Conservation (phyloP, 345 rosid species). For the Sapria himalayana region DNA sequence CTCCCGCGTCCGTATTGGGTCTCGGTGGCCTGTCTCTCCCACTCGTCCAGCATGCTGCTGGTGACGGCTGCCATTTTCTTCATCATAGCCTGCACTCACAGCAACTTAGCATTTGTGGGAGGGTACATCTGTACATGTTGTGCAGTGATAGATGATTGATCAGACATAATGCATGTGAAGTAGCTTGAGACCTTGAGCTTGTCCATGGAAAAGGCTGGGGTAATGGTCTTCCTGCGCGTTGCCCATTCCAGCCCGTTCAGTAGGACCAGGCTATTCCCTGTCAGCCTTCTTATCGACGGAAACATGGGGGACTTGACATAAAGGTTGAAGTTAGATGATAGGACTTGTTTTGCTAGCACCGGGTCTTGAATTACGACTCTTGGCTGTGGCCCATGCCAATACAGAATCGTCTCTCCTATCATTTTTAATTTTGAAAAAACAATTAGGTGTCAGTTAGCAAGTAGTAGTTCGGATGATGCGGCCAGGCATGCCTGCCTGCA, state of each 20-base stretch:
- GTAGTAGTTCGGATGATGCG: too few species aligned
- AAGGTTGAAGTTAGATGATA: slow-evolving; percentile 43
- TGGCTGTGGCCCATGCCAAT: slow-evolving; percentile 73
- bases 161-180: too few species aligned
- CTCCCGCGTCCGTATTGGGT: slow-evolving; percentile 11
- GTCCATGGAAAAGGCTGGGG: slow-evolving; percentile 63
- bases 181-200: slow-evolving; percentile 65
- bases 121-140: too few species aligned
- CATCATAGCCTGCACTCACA: slow-evolving; percentile 43
- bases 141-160: too few species aligned
- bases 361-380: slow-evolving; percentile 59
- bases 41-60: slow-evolving; percentile 28
- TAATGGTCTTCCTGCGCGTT: slow-evolving; percentile 44
- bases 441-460: too few species aligned
- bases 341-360: slow-evolving; percentile 43
- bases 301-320: slow-evolving; percentile 37
- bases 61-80: slow-evolving; percentile 25
- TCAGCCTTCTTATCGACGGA: slow-evolving; percentile 34
- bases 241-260: slow-evolving; percentile 63
- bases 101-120: too few species aligned
- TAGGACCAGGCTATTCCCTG: slow-evolving; percentile 59
- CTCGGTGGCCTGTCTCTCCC: slow-evolving; percentile 17
- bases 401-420: slow-evolving; percentile 53
- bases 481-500: too few species aligned
- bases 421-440: too few species aligned